Evolutionary conservation across 2,329 filamentous ascomycete species (phyloP).

Genomic region (Dichotomopilus funicola): DNA sequence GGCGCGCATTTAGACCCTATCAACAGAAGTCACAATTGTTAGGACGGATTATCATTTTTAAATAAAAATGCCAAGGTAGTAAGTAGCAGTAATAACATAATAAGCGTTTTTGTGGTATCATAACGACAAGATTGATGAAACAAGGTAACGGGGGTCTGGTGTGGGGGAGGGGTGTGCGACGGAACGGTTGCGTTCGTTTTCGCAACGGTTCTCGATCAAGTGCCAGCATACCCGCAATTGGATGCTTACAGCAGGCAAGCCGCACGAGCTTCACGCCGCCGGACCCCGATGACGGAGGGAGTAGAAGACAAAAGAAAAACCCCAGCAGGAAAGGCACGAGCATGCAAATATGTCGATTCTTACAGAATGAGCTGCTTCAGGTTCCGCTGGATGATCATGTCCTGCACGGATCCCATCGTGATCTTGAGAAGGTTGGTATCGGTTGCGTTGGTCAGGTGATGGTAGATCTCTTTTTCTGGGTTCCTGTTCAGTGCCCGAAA

Average conservation of each 20-base stretch:
- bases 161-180: not conserved
- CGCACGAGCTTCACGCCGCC: not conserved
- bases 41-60: not conserved
- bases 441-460: conserved; percentile 56
- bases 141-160: not conserved
- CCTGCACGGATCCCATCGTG: conserved; percentile 79
- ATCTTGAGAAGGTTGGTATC: conserved; percentile 74
- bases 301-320: not conserved
- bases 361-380: conserved; percentile 71
- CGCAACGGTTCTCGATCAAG: not conserved
- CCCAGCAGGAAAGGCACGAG: not conserved
- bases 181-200: not conserved
- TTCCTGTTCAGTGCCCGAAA: conserved; percentile 70
- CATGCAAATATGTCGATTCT: conserved; percentile 23
- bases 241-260: conserved; percentile 7
- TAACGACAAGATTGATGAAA: conserved; percentile 2
- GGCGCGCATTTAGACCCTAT: conserved; percentile 10
- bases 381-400: conserved; percentile 82
- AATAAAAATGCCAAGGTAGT: too few species aligned
- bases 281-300: not conserved
- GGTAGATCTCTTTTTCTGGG: conserved; percentile 57
- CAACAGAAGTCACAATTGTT: conserved; percentile 5
- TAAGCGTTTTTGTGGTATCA: conserved; percentile 5
- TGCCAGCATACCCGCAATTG: not conserved
- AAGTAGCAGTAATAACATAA: not conserved